Evolutionary conservation across 352 stramenopile genomes (phyloP).

Genomic region (Pilasporangium apinafurcum): DNA sequence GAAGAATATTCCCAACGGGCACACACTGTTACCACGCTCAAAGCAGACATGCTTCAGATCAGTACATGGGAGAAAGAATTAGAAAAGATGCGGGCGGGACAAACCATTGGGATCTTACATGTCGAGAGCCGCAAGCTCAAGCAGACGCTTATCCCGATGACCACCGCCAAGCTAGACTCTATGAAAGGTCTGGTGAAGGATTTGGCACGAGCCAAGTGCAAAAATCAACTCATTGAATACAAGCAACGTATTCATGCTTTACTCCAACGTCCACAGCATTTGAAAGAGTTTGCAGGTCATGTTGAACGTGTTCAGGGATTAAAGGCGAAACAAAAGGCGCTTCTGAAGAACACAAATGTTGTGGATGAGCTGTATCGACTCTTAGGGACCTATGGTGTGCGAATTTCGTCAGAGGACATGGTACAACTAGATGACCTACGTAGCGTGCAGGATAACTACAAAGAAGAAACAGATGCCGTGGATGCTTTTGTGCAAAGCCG

Average conservation of each 20-base stretch:
- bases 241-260: slow-evolving; percentile 86
- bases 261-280: slow-evolving; percentile 72
- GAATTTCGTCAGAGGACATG: slow-evolving; percentile 91
- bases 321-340: slow-evolving; percentile 72
- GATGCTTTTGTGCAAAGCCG: slow-evolving; percentile 80
- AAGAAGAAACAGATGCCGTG: slow-evolving; percentile 83
- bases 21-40: slow-evolving; percentile 84
- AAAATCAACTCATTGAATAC: slow-evolving; percentile 86
- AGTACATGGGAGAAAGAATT: slow-evolving; percentile 92
- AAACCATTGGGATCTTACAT: slow-evolving; percentile 90
- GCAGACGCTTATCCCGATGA: slow-evolving; percentile 90
- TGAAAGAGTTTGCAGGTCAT: slow-evolving; percentile 91
- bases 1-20: slow-evolving; percentile 77
- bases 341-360: slow-evolving; percentile 83
- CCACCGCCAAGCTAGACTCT: slow-evolving; percentile 84
- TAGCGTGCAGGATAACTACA: slow-evolving; percentile 82
- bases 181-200: slow-evolving; percentile 93
- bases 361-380: slow-evolving; percentile 93
- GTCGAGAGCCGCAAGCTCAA: slow-evolving; percentile 93
- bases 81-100: slow-evolving; percentile 89
- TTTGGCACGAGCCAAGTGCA: slow-evolving; percentile 82
- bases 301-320: slow-evolving; percentile 74
- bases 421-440: slow-evolving; percentile 89
- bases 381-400: slow-evolving; percentile 87
- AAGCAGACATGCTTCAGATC: slow-evolving; percentile 89